Conservation (phyloP, 2,329 filamentous ascomycete species). For the Metarhizium sp. region DNA sequence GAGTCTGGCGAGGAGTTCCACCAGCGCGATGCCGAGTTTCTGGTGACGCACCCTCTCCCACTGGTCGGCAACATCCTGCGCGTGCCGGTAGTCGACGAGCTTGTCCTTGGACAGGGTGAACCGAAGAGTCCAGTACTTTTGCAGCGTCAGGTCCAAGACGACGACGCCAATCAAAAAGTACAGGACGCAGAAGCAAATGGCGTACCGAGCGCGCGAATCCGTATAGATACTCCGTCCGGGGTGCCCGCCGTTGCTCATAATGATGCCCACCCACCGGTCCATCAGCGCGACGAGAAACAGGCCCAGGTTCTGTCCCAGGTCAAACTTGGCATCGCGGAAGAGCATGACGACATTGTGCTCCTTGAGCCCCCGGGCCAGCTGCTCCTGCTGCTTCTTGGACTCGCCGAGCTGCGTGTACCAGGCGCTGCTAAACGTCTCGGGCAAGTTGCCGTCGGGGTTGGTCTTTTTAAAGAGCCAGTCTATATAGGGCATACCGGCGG, state of each 20-base stretch:
- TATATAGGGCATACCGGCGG: constrained; percentile 21
- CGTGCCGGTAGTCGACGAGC: constrained; percentile 18
- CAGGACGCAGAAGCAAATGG: constrained; percentile 27
- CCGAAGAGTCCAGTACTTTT: constrained; percentile 25
- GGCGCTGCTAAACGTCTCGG: constrained; percentile 21
- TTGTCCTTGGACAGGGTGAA: constrained; percentile 24
- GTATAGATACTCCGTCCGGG: constrained; percentile 19
- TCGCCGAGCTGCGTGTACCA: constrained; percentile 27
- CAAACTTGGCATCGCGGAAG: constrained; percentile 25
- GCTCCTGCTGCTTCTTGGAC: constrained; percentile 22
- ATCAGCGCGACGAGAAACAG: constrained; percentile 28
- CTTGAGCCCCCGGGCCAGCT: constrained; percentile 25
- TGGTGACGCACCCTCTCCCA: constrained; percentile 10
- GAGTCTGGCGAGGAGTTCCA: neutral
- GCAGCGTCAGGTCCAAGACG: constrained; percentile 24
- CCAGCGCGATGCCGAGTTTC: neutral
- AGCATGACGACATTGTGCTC: constrained; percentile 28
- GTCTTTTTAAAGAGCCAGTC: constrained; percentile 27
- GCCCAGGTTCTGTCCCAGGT: constrained; percentile 26
- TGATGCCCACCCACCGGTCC: constrained; percentile 28
- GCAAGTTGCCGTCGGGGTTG: constrained; percentile 15
- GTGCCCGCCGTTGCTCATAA: constrained; percentile 20
- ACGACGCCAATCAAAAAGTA: constrained; percentile 31
- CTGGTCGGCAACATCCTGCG: constrained; percentile 11
- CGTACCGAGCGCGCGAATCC: constrained; percentile 22